Conservation (phyloP, 257 asterid genomes). For the Plectranthus barbatus region DNA sequence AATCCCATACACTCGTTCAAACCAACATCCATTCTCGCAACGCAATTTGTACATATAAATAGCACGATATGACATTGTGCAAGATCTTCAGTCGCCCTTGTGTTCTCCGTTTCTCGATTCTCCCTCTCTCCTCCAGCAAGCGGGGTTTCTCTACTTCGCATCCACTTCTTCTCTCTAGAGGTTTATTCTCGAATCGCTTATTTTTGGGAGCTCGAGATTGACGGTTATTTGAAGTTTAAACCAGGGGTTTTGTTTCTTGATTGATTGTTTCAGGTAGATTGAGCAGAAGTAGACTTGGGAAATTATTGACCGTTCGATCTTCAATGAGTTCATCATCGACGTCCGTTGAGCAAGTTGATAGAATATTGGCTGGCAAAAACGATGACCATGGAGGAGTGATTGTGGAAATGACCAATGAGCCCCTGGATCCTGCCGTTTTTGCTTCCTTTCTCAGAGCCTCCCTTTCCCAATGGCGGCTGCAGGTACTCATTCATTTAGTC, state of each 20-base stretch:
- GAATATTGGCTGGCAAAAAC: constrained; percentile 43
- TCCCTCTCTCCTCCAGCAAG: background rate
- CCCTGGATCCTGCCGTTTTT: constrained; percentile 52
- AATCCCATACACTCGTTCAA: background rate
- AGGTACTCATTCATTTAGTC: constrained; percentile 27
- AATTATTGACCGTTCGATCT: constrained; percentile 20
- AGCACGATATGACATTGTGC: background rate
- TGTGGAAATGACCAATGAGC: constrained; percentile 67
- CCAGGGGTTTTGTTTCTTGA: background rate
- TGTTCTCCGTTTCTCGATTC: background rate
- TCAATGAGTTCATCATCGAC: constrained; percentile 41
- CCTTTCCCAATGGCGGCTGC: constrained; percentile 62
- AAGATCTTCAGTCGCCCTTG: constrained; percentile 7
- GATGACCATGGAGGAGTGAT: constrained; percentile 74
- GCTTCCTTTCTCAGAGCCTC: constrained; percentile 63
- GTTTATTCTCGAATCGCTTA: background rate
- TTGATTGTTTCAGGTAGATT: constrained; percentile 32
- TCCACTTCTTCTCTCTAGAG: background rate
- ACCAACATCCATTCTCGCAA: background rate
- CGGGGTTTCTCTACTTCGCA: constrained; percentile 13
- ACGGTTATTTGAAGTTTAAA: background rate
- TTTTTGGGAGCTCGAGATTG: constrained; percentile 2
- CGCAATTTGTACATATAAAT: background rate
- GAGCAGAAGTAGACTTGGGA: constrained; percentile 20
- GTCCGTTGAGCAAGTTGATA: constrained; percentile 36